Evolutionary conservation across 352 stramenopile species (phyloP).

Genomic region (Globisporangium canariense): DNA sequence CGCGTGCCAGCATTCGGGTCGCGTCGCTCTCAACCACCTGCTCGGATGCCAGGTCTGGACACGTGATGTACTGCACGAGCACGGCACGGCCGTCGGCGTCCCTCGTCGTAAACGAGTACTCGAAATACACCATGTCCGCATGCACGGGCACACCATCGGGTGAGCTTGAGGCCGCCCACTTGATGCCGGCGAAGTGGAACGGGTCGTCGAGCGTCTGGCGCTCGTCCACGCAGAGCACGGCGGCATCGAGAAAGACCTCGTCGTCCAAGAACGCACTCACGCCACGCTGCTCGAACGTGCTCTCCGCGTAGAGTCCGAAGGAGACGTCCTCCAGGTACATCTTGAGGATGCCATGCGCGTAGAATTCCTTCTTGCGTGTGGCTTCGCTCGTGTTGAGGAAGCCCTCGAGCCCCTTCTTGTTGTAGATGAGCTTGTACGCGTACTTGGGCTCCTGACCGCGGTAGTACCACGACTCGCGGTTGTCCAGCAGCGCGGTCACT

Average conservation of each 20-base stretch:
- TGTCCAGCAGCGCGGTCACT: slow-evolving; percentile 3
- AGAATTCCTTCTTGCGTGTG: slow-evolving; percentile 13
- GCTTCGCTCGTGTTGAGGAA: slow-evolving; percentile 15
- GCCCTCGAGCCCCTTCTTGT: slow-evolving; percentile 35
- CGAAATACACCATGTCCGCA: slow-evolving; percentile 12
- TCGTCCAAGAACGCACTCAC: slow-evolving; percentile 25
- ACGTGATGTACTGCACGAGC: slow-evolving; percentile 16
- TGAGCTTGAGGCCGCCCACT: slow-evolving; percentile 25
- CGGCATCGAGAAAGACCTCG: slow-evolving; percentile 32
- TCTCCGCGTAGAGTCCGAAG: slow-evolving; percentile 42
- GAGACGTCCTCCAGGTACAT: slow-evolving; percentile 27
- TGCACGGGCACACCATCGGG: background rate
- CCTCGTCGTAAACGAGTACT: slow-evolving; percentile 12
- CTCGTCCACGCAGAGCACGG: slow-evolving; percentile 44
- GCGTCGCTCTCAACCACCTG: slow-evolving; percentile 3
- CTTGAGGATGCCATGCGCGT: slow-evolving; percentile 12
- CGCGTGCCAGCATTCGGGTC: slow-evolving; percentile 1
- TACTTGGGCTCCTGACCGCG: slow-evolving; percentile 9
- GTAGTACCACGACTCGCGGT: slow-evolving; percentile 20
- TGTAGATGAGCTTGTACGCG: slow-evolving; percentile 23
- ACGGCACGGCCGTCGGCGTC: slow-evolving; percentile 15
- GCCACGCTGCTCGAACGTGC: slow-evolving; percentile 33
- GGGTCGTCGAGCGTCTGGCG: slow-evolving; percentile 26
- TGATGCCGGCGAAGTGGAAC: slow-evolving; percentile 59
- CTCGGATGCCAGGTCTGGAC: slow-evolving; percentile 7